phyloP scores from a whole-genome alignment of 148 eudicot genomes.

The Silene conica region DNA sequence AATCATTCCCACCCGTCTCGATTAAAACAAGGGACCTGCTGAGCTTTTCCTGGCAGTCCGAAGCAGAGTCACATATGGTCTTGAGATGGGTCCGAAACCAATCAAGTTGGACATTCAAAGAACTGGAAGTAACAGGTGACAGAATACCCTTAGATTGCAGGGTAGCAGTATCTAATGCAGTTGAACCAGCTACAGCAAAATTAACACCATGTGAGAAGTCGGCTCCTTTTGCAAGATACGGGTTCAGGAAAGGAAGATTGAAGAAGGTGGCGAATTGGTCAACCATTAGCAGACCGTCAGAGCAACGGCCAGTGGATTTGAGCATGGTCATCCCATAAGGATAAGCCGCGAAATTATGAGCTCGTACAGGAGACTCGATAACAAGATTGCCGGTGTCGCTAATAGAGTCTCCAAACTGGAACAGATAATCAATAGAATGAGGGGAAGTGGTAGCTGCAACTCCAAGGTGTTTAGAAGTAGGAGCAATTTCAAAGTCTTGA shows the following conservation, averaged over 20 bases:
- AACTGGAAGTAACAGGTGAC: slow-evolving; percentile 10
- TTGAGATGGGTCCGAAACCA: slow-evolving; percentile 1
- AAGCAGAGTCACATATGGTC: background rate
- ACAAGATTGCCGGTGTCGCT: slow-evolving; percentile 15
- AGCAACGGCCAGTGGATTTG: slow-evolving; percentile 4
- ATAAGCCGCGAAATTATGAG: background rate
- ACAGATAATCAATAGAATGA: background rate
- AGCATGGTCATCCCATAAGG: background rate
- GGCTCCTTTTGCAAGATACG: background rate
- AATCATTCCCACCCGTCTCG: too few species aligned
- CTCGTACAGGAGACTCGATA: background rate
- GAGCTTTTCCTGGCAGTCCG: background rate
- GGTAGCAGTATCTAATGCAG: slow-evolving; percentile 3
- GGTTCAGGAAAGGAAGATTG: background rate
- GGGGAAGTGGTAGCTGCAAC: too few species aligned
- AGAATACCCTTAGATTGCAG: background rate
- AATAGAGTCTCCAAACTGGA: slow-evolving; percentile 3
- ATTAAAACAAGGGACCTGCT: slow-evolving; percentile 4
- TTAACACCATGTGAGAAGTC: slow-evolving; percentile 2
- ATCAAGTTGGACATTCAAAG: too few species aligned
- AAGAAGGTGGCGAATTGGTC: slow-evolving; percentile 1
- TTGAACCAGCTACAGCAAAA: slow-evolving; percentile 10
- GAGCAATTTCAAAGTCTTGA: too few species aligned
- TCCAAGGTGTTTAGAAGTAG: too few species aligned
- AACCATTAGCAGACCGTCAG: slow-evolving; percentile 1